A percentile compares a stretch with the other conserved stretches of the same genome.
phyloP scores from a whole-genome alignment of 169 alveolate genomes.

The Blepharisma undulans region DNA sequence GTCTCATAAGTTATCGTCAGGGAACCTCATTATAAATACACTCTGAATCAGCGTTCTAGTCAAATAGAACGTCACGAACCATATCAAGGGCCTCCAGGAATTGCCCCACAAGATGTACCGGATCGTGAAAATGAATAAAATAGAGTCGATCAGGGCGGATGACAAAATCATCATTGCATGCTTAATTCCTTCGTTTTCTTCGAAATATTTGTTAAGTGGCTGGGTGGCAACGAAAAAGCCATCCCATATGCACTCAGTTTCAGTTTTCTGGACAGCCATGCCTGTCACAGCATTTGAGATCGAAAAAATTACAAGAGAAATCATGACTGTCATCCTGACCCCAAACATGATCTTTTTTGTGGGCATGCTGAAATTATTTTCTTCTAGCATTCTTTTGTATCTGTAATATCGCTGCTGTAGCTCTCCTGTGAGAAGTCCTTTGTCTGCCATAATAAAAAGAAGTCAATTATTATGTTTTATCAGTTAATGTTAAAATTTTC shows the following conservation, averaged over 20 bases:
- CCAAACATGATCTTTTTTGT: conserved; percentile 5
- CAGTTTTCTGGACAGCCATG: neutral
- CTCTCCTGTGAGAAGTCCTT: neutral
- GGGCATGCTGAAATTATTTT: neutral
- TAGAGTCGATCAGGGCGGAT: neutral
- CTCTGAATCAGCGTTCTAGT: conserved; percentile 33
- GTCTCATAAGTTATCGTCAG: conserved; percentile 71
- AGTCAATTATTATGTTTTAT: neutral
- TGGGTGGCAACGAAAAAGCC: conserved; percentile 2
- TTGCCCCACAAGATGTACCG: neutral
- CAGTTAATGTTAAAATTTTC: neutral
- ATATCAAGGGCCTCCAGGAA: conserved; percentile 35
- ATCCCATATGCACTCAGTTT: neutral
- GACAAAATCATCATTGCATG: neutral
- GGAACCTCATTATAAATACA: conserved; percentile 44
- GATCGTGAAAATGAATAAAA: neutral
- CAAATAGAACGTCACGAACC: conserved; percentile 17
- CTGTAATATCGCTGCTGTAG: neutral
- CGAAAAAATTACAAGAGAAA: neutral
- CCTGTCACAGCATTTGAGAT: conserved; percentile 5
- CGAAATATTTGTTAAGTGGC: conserved; percentile 5
- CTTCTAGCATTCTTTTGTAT: neutral
- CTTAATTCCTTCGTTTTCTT: neutral
- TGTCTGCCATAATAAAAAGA: neutral
- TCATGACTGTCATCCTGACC: neutral